Percentiles rank a stretch among this genome's conserved stretches.
These are phyloP conservation scores for Aegilops longissima DNA, from an alignment of 176 grass and related monocot genomes.

Conservation along the genomic window DNA sequence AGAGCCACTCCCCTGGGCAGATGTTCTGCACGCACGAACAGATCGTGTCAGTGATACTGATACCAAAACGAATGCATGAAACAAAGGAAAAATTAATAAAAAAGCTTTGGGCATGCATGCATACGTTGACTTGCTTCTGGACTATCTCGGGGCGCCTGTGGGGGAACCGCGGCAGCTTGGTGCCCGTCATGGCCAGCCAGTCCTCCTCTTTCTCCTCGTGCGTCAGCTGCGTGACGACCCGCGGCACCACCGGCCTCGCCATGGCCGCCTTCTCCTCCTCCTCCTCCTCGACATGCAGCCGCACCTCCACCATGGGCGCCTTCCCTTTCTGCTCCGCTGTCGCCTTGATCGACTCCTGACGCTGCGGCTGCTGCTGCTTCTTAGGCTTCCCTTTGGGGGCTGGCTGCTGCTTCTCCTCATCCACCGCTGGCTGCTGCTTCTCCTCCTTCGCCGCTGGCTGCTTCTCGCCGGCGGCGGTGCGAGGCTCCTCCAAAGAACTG, in stretches of 20 bases:
- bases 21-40: background rate
- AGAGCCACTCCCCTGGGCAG: background rate
- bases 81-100: no score
- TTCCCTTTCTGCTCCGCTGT: background rate
- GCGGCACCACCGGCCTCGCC: conserved; percentile 54
- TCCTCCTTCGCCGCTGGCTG: background rate
- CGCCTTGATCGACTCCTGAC: background rate
- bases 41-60: background rate
- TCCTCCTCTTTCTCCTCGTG: conserved; percentile 89
- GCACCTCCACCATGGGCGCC: no score
- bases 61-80: background rate
- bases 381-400: no score
- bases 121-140: conserved; percentile 63
- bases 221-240: conserved; percentile 71
- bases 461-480: conserved; percentile 7
- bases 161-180: conserved; percentile 75
- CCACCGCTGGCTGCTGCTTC: background rate
- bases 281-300: background rate
- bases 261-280: no score
- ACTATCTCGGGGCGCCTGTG: conserved; percentile 68
- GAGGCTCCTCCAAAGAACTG: conserved; percentile 31
- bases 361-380: background rate
- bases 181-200: conserved; percentile 72
- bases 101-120: no score
- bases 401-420: conserved; percentile 12